A percentile compares a stretch with the other conserved stretches of the same genome.
Conservation (phyloP, 1,139 yeast species). For the Geotrichum candidum region DNA sequence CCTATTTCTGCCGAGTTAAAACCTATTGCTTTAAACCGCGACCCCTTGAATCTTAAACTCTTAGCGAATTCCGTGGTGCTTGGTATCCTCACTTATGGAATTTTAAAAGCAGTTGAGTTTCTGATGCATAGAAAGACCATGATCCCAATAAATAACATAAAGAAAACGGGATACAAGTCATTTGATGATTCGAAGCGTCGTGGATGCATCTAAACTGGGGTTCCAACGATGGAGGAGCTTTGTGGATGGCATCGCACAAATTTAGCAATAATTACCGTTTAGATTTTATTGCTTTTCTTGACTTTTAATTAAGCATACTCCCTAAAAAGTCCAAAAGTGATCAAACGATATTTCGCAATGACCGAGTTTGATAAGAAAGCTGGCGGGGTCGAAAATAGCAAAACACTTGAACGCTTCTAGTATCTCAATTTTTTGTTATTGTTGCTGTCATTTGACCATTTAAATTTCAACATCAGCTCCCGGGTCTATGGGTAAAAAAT, state of each 20-base stretch:
- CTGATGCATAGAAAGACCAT: neutral
- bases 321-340: too few species aligned
- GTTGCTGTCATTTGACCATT: neutral
- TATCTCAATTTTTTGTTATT: too few species aligned
- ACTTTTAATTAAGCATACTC: too few species aligned
- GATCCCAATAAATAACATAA: neutral
- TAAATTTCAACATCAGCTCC: too few species aligned
- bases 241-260: neutral
- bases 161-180: neutral
- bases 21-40: neutral
- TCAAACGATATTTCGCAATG: too few species aligned
- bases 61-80: neutral
- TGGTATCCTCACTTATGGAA: too few species aligned
- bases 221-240: neutral
- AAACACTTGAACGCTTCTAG: neutral
- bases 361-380: too few species aligned
- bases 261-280: too few species aligned
- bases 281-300: too few species aligned
- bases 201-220: neutral
- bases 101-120: neutral
- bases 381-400: neutral
- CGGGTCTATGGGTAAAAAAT: too few species aligned
- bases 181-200: neutral
- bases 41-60: neutral
- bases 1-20: too few species aligned